Conservation (phyloP, 768 basidiomycete genomes). For the Hypholoma fasciculare region DNA sequence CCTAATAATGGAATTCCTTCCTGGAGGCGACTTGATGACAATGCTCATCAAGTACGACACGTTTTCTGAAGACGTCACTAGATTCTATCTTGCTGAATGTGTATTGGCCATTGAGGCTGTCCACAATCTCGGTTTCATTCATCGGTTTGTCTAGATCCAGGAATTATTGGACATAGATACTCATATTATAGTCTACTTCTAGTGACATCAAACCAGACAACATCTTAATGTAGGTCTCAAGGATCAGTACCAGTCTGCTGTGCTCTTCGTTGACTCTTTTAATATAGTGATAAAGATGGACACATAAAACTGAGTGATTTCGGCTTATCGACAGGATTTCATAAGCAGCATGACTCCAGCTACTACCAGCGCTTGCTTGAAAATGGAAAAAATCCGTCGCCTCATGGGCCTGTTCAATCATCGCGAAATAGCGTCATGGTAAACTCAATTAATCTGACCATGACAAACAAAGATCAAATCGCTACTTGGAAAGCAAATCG, state of each 20-base stretch:
- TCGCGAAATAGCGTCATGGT: conserved; percentile 95
- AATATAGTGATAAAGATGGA: conserved; percentile 77
- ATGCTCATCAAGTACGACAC: conserved; percentile 99
- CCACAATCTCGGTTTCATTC: conserved; percentile 96
- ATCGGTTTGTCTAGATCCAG: conserved; percentile 56
- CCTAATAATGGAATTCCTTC: conserved; percentile 98
- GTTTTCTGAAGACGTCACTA: conserved; percentile 95
- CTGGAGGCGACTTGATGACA: conserved; percentile 98
- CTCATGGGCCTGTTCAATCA: conserved; percentile 41
- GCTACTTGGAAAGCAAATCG: conserved; percentile 99
- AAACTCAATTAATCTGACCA: conserved; percentile 95
- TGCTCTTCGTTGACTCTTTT: background rate
- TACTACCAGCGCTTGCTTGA: conserved; percentile 93
- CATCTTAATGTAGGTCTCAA: conserved; percentile 51
- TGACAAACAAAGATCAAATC: conserved; percentile 90
- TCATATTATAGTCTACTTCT: conserved; percentile 6
- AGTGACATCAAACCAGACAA: conserved; percentile 99
- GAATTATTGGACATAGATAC: background rate
- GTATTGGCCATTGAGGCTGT: conserved; percentile 97
- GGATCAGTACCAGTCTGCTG: conserved; percentile 11
- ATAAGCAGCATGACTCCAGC: conserved; percentile 94
- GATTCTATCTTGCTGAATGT: conserved; percentile 99
- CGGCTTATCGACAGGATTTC: conserved; percentile 98
- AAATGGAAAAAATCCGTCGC: conserved; percentile 48
- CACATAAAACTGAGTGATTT: conserved; percentile 99